Percentiles rank a stretch among this genome's conserved stretches.
Conservation (phyloP, 495 filamentous ascomycete species). For the Usnea hakonensis region DNA sequence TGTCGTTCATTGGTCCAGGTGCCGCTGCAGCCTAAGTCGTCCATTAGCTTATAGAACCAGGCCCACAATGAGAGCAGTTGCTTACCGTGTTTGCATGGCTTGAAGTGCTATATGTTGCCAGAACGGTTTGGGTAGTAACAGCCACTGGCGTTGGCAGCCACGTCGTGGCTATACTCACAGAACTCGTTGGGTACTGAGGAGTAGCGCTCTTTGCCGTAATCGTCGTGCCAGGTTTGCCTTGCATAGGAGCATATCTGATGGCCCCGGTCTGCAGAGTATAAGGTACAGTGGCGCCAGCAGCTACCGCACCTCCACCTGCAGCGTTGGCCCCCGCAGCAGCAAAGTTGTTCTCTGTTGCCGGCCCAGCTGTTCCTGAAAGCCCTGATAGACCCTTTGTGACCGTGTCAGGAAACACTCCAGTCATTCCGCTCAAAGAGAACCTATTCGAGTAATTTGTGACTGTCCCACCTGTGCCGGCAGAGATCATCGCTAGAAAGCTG, state of each 20-base stretch:
- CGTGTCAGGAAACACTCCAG: conserved; percentile 47
- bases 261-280: conserved; percentile 57
- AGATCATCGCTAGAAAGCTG: conserved; percentile 61
- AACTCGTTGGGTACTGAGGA: conserved; percentile 56
- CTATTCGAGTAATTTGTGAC: conserved; percentile 55
- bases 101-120: conserved; percentile 46
- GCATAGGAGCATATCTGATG: conserved; percentile 68
- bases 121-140: conserved; percentile 53
- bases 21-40: conserved; percentile 35
- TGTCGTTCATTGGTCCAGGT: conserved; percentile 44
- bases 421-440: conserved; percentile 62
- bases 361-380: conserved; percentile 40
- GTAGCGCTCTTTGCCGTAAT: conserved; percentile 51
- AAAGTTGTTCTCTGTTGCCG: conserved; percentile 33
- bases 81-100: conserved; percentile 61
- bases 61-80: conserved; percentile 14
- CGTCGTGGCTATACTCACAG: conserved; percentile 50
- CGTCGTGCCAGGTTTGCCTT: conserved; percentile 54
- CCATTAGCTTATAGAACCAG: conserved; percentile 13
- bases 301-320: conserved; percentile 30
- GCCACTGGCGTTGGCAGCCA: conserved; percentile 48
- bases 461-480: conserved; percentile 41
- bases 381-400: conserved; percentile 36
- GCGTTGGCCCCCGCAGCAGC: conserved; percentile 17
- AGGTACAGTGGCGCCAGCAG: conserved; percentile 32